Percentiles rank a stretch among this genome's conserved stretches.
phyloP scores from a whole-genome alignment of 2,329 filamentous ascomycete species.

The Colletotrichum lupini region DNA sequence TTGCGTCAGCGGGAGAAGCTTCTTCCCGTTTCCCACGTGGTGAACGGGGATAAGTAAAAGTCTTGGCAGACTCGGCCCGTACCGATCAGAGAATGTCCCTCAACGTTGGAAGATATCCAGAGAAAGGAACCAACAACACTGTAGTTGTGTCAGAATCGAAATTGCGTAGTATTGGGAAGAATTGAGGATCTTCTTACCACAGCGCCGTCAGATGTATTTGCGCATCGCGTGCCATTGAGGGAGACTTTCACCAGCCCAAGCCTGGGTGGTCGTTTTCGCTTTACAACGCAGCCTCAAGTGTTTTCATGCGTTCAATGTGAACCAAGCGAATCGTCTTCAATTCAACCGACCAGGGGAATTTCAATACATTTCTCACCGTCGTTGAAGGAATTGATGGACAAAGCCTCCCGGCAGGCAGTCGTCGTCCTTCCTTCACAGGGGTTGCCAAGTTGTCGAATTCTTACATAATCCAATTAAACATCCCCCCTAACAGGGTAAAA shows the following conservation, averaged over 20 bases:
- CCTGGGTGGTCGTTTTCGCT: background rate
- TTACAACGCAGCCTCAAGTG: background rate
- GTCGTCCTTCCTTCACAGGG: background rate
- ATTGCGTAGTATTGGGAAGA: background rate
- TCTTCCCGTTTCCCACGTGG: background rate
- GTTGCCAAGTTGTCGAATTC: background rate
- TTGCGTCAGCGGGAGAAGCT: background rate
- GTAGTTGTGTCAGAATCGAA: background rate
- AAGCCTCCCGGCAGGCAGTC: background rate
- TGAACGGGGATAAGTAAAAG: background rate
- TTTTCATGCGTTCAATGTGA: background rate
- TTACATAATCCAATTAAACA: constrained; percentile 17
- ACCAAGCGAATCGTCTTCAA: background rate
- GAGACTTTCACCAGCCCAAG: background rate
- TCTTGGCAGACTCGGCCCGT: constrained; percentile 30
- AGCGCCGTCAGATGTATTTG: constrained; percentile 48
- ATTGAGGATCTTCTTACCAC: constrained; percentile 42
- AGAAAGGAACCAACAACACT: constrained; percentile 61
- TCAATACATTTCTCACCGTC: background rate
- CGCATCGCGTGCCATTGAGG: constrained; percentile 45
- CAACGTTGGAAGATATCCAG: constrained; percentile 58
- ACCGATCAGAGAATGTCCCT: constrained; percentile 63
- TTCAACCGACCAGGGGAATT: background rate
- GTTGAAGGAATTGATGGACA: background rate
- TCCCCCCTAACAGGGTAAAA: background rate